Evolutionary conservation across 768 basidiomycete genomes (phyloP), one percentile per base, ranked within the genome.

Genomic region (Podaxis sp.): DNA sequence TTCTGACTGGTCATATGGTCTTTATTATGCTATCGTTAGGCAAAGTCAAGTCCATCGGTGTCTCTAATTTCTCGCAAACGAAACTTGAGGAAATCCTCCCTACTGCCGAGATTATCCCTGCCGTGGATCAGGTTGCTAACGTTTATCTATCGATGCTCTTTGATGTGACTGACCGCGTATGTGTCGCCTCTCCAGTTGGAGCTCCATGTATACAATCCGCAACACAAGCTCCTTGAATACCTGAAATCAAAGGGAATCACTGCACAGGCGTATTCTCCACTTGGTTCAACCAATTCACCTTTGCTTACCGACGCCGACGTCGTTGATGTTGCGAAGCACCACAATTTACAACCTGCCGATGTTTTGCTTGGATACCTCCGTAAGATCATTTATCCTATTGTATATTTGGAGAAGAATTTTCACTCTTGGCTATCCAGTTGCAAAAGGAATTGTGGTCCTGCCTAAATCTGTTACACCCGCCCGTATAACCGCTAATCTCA

Each of bases 211-310:
- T 91, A 87, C 74, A 88, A 90, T 72, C 89, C 89, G 0, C 87
- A 93, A 69, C 89, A 85, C 74, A 80, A 85, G 55, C 82, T 93
- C 54, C 59, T 86, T 46, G 75, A 77, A 11, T 93, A 83, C 74
- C 77, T 90, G 65, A 80, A 81, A 70, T 77, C 80, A 17, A 86
- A 92, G 70, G 79, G 77, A 19, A 93, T 94, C 67, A 75, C 86
- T 55, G 80, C 89, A 0, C 81, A 92, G 71, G 92, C 93, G 0
- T 94, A 91, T 72, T 93, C 90, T 7, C 92, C 93, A 8, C 84
- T 94, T 13, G 91, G 87, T 38, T 89, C 86, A 8, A 80, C 85
- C 11, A 80, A 82, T 66, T 84, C 88, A 1, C 89, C 89, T 7
- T 75, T 94, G 6, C 71, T 93, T 37, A 70, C 69, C 5, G 91